phyloP scores from a whole-genome alignment of 495 filamentous ascomycete species.

The Neurospora sp. region DNA sequence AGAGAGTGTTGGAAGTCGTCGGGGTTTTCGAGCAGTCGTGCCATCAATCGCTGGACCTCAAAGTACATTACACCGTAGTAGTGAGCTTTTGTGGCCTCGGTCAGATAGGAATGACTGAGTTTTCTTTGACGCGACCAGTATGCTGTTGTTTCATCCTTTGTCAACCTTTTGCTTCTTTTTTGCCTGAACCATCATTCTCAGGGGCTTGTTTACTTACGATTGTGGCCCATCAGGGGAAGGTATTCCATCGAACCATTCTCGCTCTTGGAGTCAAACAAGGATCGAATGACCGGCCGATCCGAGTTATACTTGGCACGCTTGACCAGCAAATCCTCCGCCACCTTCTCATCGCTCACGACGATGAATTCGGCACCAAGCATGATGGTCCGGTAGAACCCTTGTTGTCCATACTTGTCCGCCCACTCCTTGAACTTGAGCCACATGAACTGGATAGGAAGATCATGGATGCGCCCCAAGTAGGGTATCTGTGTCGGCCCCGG shows the following conservation, averaged over 20 bases:
- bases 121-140: conserved; percentile 31
- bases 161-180: neutral
- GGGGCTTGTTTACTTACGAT: conserved; percentile 18
- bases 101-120: conserved; percentile 29
- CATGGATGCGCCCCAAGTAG: conserved; percentile 36
- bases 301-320: conserved; percentile 39
- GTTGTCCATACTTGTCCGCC: conserved; percentile 35
- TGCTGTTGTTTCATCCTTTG: conserved; percentile 9
- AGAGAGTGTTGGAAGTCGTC: conserved; percentile 28
- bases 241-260: conserved; percentile 31
- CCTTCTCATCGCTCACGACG: conserved; percentile 41
- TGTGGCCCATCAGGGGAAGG: conserved; percentile 32
- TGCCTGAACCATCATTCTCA: neutral
- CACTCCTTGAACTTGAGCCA: conserved; percentile 45
- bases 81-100: conserved; percentile 26
- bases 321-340: conserved; percentile 42
- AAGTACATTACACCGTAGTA: conserved; percentile 31
- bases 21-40: conserved; percentile 24
- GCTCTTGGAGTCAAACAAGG: conserved; percentile 34
- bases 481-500: conserved; percentile 32
- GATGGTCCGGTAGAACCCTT: conserved; percentile 35
- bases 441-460: conserved; percentile 36
- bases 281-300: conserved; percentile 30
- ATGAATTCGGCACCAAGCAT: conserved; percentile 39
- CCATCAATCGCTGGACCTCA: conserved; percentile 33